These are phyloP conservation scores for Gnomoniopsis sp. DNA, from an alignment of 2,329 filamentous ascomycete genomes.

Conservation along the genomic window DNA sequence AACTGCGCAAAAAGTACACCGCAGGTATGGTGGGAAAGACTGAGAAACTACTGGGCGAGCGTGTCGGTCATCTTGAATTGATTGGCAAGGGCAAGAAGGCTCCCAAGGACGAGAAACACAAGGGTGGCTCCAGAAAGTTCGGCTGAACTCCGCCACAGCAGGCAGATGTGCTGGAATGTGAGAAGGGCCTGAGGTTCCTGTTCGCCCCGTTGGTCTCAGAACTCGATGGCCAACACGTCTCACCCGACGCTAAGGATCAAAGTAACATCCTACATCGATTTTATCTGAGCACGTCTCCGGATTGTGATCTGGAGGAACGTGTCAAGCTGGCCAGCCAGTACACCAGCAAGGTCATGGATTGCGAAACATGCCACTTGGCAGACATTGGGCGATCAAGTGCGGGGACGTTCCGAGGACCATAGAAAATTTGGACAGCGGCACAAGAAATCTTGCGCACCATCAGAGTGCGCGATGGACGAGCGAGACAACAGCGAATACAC, in stretches of 20 bases:
- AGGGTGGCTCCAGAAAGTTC: constrained; percentile 54
- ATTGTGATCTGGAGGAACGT: not conserved
- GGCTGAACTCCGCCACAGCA: constrained; percentile 35
- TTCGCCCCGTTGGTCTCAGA: not conserved
- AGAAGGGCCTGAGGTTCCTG: not conserved
- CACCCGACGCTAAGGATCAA: not conserved
- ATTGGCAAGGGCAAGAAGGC: constrained; percentile 54
- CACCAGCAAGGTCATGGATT: not conserved
- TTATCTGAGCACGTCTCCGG: not conserved
- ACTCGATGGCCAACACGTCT: not conserved
- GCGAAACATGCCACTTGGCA: not conserved
- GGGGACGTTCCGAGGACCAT: not conserved
- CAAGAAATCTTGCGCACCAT: not conserved
- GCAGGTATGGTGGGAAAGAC: constrained; percentile 52
- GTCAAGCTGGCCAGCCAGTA: not conserved
- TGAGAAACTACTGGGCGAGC: constrained; percentile 55
- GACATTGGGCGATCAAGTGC: not conserved
- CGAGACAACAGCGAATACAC: not conserved
- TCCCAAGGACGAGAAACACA: constrained; percentile 30
- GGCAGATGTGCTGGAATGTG: not conserved
- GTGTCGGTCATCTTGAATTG: constrained; percentile 57
- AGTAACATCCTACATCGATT: not conserved
- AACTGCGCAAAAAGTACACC: constrained; percentile 52
- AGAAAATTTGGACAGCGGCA: not conserved
- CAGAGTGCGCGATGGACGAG: not conserved